These are phyloP conservation scores for Simmondsia chinensis DNA, from an alignment of 148 eudicot species.

Conservation along the genomic window DNA sequence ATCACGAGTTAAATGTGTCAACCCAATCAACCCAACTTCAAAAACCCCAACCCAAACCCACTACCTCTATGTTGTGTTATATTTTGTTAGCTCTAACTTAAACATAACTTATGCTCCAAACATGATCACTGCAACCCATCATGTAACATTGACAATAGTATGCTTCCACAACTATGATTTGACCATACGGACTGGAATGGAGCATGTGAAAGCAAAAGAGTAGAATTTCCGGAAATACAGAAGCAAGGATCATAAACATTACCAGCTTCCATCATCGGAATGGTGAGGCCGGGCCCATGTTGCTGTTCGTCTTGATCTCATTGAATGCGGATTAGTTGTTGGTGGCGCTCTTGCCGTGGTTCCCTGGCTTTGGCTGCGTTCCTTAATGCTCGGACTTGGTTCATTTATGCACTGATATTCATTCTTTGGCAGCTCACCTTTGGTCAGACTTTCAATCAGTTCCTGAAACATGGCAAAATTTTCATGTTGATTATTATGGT, in stretches of 20 bases:
- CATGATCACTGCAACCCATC: too few species aligned
- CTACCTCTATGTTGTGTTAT: too few species aligned
- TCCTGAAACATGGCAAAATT: constrained; percentile 54
- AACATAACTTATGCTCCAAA: too few species aligned
- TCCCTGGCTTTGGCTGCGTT: constrained; percentile 17
- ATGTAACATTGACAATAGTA: too few species aligned
- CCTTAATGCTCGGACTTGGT: constrained; percentile 23
- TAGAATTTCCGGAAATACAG: too few species aligned
- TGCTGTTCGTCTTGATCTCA: constrained; percentile 92
- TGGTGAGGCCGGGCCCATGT: constrained; percentile 69
- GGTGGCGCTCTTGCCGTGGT: constrained; percentile 22
- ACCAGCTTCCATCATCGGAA: constrained; percentile 93
- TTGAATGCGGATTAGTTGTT: constrained; percentile 50
- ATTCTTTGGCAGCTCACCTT: constrained; percentile 60
- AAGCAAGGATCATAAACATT: background rate
- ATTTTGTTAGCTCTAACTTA: too few species aligned
- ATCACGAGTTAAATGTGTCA: too few species aligned
- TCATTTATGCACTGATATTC: constrained; percentile 73
- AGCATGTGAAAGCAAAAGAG: constrained; percentile 1
- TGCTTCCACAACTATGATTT: too few species aligned
- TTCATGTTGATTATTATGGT: too few species aligned
- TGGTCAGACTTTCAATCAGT: constrained; percentile 62
- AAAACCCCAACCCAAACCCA: too few species aligned
- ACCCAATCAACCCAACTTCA: too few species aligned
- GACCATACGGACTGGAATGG: too few species aligned